Conservation (phyloP, 208 protist species). For the Porcisia deanei region DNA sequence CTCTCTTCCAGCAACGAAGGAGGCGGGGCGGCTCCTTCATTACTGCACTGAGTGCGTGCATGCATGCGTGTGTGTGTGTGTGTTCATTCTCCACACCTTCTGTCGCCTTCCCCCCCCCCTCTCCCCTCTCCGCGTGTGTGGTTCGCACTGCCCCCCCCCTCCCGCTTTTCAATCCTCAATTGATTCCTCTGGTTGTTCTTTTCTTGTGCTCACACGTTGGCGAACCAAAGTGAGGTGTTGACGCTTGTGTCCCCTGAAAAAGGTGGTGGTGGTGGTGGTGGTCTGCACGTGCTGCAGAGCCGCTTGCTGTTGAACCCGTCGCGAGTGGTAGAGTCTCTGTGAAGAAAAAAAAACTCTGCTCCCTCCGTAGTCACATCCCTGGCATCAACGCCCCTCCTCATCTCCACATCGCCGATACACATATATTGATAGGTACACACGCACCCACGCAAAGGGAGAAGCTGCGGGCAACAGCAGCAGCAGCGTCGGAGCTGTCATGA, state of each 20-base stretch:
- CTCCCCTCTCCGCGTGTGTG: too few species aligned
- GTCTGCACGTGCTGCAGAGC: too few species aligned
- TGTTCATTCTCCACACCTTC: too few species aligned
- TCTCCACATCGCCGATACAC: neutral
- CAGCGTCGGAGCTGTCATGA: conserved; percentile 2
- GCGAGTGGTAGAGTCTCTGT: too few species aligned
- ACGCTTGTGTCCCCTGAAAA: too few species aligned
- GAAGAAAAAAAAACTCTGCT: too few species aligned
- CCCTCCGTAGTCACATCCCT: neutral
- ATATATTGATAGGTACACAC: neutral
- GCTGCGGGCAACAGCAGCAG: neutral
- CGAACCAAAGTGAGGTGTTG: too few species aligned
- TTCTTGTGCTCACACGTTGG: too few species aligned
- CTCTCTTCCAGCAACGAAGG: neutral
- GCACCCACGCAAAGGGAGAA: neutral
- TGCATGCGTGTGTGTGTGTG: neutral
- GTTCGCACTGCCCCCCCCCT: neutral
- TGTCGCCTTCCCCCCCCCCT: too few species aligned
- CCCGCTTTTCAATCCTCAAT: neutral
- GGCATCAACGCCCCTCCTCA: neutral
- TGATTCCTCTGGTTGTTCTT: neutral
- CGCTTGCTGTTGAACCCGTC: too few species aligned
- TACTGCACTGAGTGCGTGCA: neutral
- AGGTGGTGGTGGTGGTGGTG: too few species aligned
- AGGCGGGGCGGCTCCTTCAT: neutral